These are phyloP conservation scores for Yamadazyma laniorum DNA, from an alignment of 805 yeast species.

Conservation along the genomic window DNA sequence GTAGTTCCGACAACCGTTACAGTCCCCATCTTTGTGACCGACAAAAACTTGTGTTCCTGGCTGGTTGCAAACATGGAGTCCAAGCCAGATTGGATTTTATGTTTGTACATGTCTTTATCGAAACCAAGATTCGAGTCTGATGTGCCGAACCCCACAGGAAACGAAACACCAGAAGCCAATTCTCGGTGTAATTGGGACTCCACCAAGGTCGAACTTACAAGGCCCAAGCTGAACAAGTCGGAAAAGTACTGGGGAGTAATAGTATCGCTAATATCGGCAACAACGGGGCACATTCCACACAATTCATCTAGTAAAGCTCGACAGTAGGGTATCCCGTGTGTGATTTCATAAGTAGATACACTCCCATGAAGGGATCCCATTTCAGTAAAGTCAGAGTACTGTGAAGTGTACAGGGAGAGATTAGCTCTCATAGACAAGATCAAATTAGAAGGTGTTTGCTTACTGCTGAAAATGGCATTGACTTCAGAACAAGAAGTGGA, in stretches of 20 bases:
- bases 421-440: slow-evolving; percentile 39
- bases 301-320: slow-evolving; percentile 39
- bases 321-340: slow-evolving; percentile 40
- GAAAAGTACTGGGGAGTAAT: slow-evolving; percentile 51
- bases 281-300: slow-evolving; percentile 44
- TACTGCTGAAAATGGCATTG: slow-evolving; percentile 5
- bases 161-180: slow-evolving; percentile 49
- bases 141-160: slow-evolving; percentile 47
- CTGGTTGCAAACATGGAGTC: slow-evolving; percentile 47
- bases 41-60: slow-evolving; percentile 47
- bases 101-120: slow-evolving; percentile 24
- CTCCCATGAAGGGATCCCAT: not conserved
- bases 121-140: slow-evolving; percentile 18
- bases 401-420: slow-evolving; percentile 25
- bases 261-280: slow-evolving; percentile 46
- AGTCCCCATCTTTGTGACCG: slow-evolving; percentile 47
- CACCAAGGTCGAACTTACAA: slow-evolving; percentile 41
- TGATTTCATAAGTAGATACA: slow-evolving; percentile 31
- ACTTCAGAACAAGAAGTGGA: slow-evolving; percentile 6
- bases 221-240: slow-evolving; percentile 46
- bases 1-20: slow-evolving; percentile 49
- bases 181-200: slow-evolving; percentile 54
- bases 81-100: slow-evolving; percentile 35
- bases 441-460: slow-evolving; percentile 14
- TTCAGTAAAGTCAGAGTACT: not conserved